Percentiles rank a stretch among this genome's conserved stretches.
Evolutionary conservation across 1,284 basidiomycete genomes (phyloP).

Genomic region (Pseudozyma sp.): DNA sequence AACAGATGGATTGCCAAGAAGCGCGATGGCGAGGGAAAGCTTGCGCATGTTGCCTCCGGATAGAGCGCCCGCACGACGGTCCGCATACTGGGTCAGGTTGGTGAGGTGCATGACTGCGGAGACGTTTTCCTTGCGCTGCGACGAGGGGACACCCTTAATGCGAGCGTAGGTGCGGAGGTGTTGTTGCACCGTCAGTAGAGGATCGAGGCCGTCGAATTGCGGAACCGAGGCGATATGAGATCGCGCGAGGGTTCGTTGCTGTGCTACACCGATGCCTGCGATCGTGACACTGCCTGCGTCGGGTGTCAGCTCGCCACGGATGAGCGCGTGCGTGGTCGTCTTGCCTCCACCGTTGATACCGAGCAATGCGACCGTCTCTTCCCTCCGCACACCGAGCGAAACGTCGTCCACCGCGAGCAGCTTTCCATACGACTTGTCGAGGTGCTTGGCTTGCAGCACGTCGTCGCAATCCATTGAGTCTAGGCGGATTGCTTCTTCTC

Average conservation of each 20-base stretch:
- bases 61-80: constrained; percentile 78
- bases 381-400: constrained; percentile 76
- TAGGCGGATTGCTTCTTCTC: constrained; percentile 73
- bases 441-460: constrained; percentile 75
- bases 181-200: constrained; percentile 80
- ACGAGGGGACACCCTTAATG: constrained; percentile 75
- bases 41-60: constrained; percentile 80
- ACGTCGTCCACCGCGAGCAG: constrained; percentile 79
- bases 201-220: constrained; percentile 84
- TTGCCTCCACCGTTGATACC: constrained; percentile 84
- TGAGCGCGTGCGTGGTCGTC: constrained; percentile 72
- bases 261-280: constrained; percentile 24
- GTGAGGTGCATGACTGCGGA: constrained; percentile 75
- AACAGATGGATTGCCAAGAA: constrained; percentile 82
- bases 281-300: constrained; percentile 38
- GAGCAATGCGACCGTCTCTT: constrained; percentile 79
- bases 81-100: constrained; percentile 75
- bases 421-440: constrained; percentile 76
- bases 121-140: constrained; percentile 74
- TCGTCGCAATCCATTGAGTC: constrained; percentile 71
- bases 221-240: constrained; percentile 69
- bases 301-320: constrained; percentile 36
- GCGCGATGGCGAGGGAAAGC: constrained; percentile 79
- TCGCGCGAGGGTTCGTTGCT: constrained; percentile 33
- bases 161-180: constrained; percentile 73